Evolutionary conservation across 208 protist species (phyloP), one percentile per base, ranked within the genome.

Genomic region (Leptomonas seymouri): DNA sequence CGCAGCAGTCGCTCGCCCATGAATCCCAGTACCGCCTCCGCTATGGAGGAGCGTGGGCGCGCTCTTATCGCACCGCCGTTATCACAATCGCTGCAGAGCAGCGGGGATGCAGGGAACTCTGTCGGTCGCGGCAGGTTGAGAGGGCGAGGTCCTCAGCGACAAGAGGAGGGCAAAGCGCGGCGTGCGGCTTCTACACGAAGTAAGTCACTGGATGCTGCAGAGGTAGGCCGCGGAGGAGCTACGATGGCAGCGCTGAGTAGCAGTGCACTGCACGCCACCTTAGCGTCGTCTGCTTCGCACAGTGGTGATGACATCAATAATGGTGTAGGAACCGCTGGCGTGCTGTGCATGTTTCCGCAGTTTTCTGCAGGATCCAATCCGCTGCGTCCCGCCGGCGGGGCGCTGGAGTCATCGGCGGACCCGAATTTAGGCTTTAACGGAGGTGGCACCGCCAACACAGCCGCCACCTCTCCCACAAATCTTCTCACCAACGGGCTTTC

Each of bases 241-340:
- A 45, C 6, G 18, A 46, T 23, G 30, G 4, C 9, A 0, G 44
- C 30, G 46, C 46, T 39, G 3, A 27, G 28, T n/a, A 55, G 46
- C 60, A 65, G 46, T 20, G 30, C 46, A 3, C 30, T 55, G 30
- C 44, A 41, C 31, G 53, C 60, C 25, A 65, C 27, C 7, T n/a
- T 55, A 1, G 42, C 28, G 3, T 55, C 60, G 0, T 65, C 45
- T n/a, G 25, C 46, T 5, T 55, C 60, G 1, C 30, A n/a, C 15
- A 55, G 27, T n/a, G 45, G 46, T 27, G 3, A 1, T 16, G 44
- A 45, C 16, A 6, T 16, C 41, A 45, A 45, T 11, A 3, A 21
- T 49, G 34, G 15, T 16, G 41, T 8, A 16, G 31, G 53, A 11
- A 28, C 34, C 6, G 34, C 44, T 48, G 44, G 44, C 7, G 7